A percentile compares a stretch with the other conserved stretches of the same genome.
phyloP scores from a whole-genome alignment of 176 grass and related monocot genomes.

The Oryza brachyantha region DNA sequence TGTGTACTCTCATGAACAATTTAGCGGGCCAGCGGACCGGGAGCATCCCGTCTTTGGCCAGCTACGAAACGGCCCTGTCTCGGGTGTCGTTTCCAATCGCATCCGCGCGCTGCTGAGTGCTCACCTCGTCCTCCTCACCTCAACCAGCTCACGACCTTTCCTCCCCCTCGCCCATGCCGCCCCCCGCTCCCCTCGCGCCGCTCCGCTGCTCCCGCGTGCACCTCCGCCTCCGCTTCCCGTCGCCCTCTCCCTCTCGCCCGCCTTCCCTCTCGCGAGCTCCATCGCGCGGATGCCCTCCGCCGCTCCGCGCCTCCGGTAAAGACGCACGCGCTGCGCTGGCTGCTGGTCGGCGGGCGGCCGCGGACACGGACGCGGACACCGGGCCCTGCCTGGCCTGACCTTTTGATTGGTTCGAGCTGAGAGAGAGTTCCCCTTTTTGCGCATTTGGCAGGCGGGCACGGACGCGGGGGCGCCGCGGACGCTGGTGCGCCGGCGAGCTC shows the following conservation, averaged over 20 bases:
- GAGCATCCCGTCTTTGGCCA: too few species aligned
- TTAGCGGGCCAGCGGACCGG: too few species aligned
- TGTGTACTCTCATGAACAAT: too few species aligned
- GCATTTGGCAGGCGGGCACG: constrained; percentile 30
- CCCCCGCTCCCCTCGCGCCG: background rate
- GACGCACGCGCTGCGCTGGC: background rate
- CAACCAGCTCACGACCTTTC: background rate
- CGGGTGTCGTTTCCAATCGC: background rate
- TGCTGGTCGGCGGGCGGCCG: too few species aligned
- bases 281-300: constrained; percentile 10
- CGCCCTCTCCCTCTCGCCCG: background rate
- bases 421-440: background rate
- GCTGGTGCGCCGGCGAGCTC: background rate
- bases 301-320: constrained; percentile 33
- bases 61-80: too few species aligned
- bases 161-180: background rate
- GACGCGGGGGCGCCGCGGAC: background rate
- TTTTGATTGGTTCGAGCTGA: constrained; percentile 11
- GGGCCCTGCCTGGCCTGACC: background rate
- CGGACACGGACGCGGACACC: too few species aligned
- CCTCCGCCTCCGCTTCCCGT: background rate
- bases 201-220: background rate
- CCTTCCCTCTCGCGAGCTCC: background rate
- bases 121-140: background rate
- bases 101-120: background rate